phyloP scores from a whole-genome alignment of 768 basidiomycete genomes.

The Hypholoma sublateritium region DNA sequence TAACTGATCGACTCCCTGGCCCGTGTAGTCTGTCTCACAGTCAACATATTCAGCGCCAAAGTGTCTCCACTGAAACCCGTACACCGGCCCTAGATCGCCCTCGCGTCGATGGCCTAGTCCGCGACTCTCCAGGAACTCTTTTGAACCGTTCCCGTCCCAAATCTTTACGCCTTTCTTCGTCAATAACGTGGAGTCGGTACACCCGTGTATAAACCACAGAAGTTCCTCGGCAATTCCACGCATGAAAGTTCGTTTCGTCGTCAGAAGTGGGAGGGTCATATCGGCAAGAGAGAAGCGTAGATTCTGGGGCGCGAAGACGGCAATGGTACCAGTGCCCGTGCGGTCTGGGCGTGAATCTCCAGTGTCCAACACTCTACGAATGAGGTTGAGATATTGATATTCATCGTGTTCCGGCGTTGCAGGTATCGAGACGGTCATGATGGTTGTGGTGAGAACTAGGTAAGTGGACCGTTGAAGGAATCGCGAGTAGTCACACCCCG shows the following conservation, averaged over 20 bases:
- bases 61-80: conserved; percentile 96
- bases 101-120: conserved; percentile 84
- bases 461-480: neutral
- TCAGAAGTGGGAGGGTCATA: conserved; percentile 80
- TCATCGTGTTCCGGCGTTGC: conserved; percentile 64
- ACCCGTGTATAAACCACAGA: conserved; percentile 89
- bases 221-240: conserved; percentile 93
- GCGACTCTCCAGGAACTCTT: conserved; percentile 80
- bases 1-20: conserved; percentile 91
- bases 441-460: neutral
- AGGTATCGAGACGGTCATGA: neutral
- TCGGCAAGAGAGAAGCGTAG: conserved; percentile 86
- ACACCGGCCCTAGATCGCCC: conserved; percentile 95
- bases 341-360: conserved; percentile 86
- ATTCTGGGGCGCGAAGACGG: conserved; percentile 88
- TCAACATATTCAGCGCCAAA: conserved; percentile 84
- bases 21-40: conserved; percentile 73
- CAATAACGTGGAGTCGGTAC: conserved; percentile 77
- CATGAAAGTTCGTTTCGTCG: conserved; percentile 93
- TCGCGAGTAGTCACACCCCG: neutral
- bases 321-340: conserved; percentile 92
- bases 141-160: conserved; percentile 96
- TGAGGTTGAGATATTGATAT: conserved; percentile 84
- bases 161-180: conserved; percentile 87
- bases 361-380: conserved; percentile 67